Percentiles rank a stretch among this genome's conserved stretches.
Conservation (phyloP, 2,329 filamentous ascomycete species). For the Aspergillus alliaceus region DNA sequence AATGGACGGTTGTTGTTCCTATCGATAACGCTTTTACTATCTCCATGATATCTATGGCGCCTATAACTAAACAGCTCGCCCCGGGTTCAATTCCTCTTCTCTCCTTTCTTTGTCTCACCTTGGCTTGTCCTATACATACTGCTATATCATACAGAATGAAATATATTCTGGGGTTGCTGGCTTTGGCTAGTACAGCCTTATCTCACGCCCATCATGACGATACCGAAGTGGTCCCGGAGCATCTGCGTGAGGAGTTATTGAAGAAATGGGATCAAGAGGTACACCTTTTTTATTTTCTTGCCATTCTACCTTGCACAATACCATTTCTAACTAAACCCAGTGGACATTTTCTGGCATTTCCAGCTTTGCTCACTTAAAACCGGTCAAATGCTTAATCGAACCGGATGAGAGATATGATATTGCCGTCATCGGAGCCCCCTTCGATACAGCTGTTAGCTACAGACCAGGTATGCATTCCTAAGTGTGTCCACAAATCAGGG, state of each 20-base stretch:
- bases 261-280: slow-evolving; percentile 52
- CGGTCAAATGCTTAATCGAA: slow-evolving; percentile 68
- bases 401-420: slow-evolving; percentile 67
- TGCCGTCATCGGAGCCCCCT: slow-evolving; percentile 69
- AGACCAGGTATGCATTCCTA: slow-evolving; percentile 56
- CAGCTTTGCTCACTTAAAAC: slow-evolving; percentile 69
- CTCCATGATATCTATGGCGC: slow-evolving; percentile 13
- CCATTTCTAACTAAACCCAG: slow-evolving; percentile 28
- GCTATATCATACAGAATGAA: slow-evolving; percentile 24
- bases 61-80: slow-evolving; percentile 6
- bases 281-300: too few species aligned
- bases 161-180: slow-evolving; percentile 30
- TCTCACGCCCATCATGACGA: slow-evolving; percentile 44
- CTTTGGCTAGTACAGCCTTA: slow-evolving; percentile 32
- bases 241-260: slow-evolving; percentile 43
- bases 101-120: slow-evolving; percentile 1
- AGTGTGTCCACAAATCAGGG: background rate
- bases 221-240: slow-evolving; percentile 38
- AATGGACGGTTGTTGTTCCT: background rate
- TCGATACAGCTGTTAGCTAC: slow-evolving; percentile 72
- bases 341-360: slow-evolving; percentile 73
- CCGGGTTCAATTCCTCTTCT: slow-evolving; percentile 1
- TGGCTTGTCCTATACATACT: background rate
- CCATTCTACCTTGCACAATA: background rate
- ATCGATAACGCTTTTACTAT: slow-evolving; percentile 21